Conservation (phyloP, 805 yeast genomes). For the Wickerhamiella kurtzmanii region DNA sequence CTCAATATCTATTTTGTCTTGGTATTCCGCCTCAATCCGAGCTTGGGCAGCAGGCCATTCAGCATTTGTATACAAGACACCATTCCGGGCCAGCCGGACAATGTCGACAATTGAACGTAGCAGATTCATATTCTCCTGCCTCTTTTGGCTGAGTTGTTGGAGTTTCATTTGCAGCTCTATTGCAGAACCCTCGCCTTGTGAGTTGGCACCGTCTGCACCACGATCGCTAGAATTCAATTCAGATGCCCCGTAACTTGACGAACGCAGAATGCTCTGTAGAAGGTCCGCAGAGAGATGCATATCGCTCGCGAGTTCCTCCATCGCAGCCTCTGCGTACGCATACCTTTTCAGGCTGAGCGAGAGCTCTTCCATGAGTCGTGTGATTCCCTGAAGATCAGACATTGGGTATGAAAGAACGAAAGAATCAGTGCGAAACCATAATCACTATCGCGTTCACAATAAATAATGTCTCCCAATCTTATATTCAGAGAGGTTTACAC, state of each 20-base stretch:
- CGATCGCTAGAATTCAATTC: neutral
- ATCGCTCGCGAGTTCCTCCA: conserved; percentile 17
- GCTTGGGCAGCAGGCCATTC: conserved; percentile 1
- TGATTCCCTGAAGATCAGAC: conserved; percentile 9
- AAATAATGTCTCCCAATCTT: too few relatives aligned
- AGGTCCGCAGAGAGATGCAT: conserved; percentile 8
- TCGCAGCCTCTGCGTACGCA: conserved; percentile 14
- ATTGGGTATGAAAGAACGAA: too few relatives aligned
- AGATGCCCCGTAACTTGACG: neutral
- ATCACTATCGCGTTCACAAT: too few relatives aligned
- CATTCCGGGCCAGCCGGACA: conserved; percentile 10
- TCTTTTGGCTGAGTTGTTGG: conserved; percentile 12
- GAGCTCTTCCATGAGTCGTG: conserved; percentile 22
- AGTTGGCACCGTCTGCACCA: too few relatives aligned
- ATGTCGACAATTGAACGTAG: conserved; percentile 10
- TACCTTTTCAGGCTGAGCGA: conserved; percentile 17
- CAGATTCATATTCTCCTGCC: conserved; percentile 16
- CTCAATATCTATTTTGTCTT: conserved; percentile 8
- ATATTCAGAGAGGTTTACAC: too few relatives aligned
- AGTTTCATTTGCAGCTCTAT: conserved; percentile 13
- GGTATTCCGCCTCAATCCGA: conserved; percentile 9
- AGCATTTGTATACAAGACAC: conserved; percentile 8
- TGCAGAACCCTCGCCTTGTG: too few relatives aligned
- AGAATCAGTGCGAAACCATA: too few relatives aligned
- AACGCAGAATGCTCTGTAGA: conserved; percentile 5